Evolutionary conservation across 2,329 filamentous ascomycete genomes (phyloP).

Genomic region (Basipetospora sp.): DNA sequence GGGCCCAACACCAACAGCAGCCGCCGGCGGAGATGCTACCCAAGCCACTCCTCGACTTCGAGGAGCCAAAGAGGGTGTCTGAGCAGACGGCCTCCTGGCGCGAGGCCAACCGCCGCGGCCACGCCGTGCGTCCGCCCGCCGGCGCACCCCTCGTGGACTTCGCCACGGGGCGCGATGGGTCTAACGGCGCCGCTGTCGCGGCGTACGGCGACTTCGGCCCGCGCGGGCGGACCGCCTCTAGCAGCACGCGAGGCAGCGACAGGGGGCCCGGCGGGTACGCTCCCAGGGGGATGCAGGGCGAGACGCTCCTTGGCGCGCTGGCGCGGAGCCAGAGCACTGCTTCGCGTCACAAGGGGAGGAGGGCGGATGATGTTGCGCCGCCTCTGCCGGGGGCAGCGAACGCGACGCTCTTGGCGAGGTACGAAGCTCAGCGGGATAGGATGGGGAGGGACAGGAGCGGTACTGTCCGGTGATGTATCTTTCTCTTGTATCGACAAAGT

Average conservation of each 20-base stretch:
- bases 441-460: slow-evolving; percentile 3
- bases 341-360: not conserved
- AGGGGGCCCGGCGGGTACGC: not conserved
- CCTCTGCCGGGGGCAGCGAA: slow-evolving; percentile 1
- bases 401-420: not conserved
- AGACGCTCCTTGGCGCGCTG: slow-evolving; percentile 1
- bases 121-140: slow-evolving; percentile 25
- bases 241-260: not conserved
- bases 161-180: slow-evolving; percentile 20
- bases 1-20: too few species aligned
- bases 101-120: slow-evolving; percentile 37
- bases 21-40: slow-evolving; percentile 18
- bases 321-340: slow-evolving; percentile 4
- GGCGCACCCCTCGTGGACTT: slow-evolving; percentile 33
- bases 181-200: too few species aligned
- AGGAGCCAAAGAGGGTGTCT: slow-evolving; percentile 44
- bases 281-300: not conserved
- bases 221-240: not conserved
- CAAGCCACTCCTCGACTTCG: slow-evolving; percentile 55
- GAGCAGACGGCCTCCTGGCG: slow-evolving; percentile 34
- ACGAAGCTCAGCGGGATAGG: not conserved
- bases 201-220: not conserved
- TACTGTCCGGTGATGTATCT: not conserved
- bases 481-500: too few species aligned
- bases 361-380: slow-evolving; percentile 1